A percentile compares a stretch with the other conserved stretches of the same genome.
Evolutionary conservation across 129 eudicot genomes (phyloP).

Genomic region (Flaveria sonorensis): DNA sequence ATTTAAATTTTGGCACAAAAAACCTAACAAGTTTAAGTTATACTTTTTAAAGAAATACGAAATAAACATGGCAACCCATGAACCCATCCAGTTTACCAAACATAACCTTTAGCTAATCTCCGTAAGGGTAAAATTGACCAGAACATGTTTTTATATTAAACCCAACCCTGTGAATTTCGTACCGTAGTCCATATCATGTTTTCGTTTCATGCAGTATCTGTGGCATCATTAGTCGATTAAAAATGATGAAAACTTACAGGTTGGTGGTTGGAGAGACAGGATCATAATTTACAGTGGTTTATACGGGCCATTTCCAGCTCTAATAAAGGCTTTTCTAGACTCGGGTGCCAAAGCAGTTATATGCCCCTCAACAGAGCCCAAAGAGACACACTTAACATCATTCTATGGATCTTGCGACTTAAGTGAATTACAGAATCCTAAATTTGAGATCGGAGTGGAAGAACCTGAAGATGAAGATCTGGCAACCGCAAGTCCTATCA

Average conservation of each 20-base stretch:
- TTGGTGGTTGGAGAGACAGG: constrained; percentile 94
- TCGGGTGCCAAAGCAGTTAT: constrained; percentile 92
- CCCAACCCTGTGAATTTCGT: too few species aligned
- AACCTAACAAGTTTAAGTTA: too few species aligned
- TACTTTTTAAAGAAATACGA: neutral
- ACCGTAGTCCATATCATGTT: too few species aligned
- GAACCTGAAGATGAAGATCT: constrained; percentile 53
- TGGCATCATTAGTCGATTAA: neutral
- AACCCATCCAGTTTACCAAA: neutral
- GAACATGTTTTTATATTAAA: too few species aligned
- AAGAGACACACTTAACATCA: constrained; percentile 58
- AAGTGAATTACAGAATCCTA: constrained; percentile 49
- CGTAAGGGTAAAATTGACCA: neutral
- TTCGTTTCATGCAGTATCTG: neutral
- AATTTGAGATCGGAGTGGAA: constrained; percentile 84
- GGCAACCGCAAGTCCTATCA: constrained; percentile 53
- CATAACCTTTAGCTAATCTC: too few species aligned
- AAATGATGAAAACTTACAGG: constrained; percentile 38
- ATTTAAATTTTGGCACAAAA: too few species aligned
- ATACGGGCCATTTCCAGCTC: constrained; percentile 60
- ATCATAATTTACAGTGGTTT: constrained; percentile 76
- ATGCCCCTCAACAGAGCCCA: constrained; percentile 75
- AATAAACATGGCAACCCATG: too few species aligned
- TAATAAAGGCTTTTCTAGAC: constrained; percentile 78
- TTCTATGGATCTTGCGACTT: constrained; percentile 66